Evolutionary conservation across 768 basidiomycete species (phyloP), one percentile per base, ranked within the genome.

Genomic region (Naganishia vishniacii): DNA sequence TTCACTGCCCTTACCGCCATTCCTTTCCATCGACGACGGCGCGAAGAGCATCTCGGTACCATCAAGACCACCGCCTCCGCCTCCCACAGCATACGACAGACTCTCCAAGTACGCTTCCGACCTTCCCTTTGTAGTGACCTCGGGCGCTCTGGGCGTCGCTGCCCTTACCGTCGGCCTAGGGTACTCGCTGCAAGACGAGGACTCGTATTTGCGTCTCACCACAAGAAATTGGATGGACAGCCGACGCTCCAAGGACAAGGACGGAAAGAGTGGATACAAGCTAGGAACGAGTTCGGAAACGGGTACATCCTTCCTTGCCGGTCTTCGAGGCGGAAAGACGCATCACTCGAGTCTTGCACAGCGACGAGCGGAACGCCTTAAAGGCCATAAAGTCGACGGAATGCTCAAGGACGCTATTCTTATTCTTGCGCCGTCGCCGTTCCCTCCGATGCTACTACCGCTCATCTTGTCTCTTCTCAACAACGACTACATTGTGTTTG

Each of bases 1-100:
- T 65, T 72, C 71, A 13, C 69, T 73, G 34, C 73, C 75, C 8
- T 71, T 73, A 56, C 75, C 72, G 16, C 72, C 71, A n/a, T 75
- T 75, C 65, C 49, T 53, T 11, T 61, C 59, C 34, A 70, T 70
- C 13, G 45, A 61, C 31, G 47, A 42, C 11, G 28, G n/a, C 13
- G 37, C 46, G 2, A 26, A 13, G 18, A 12, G n/a, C 5, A 46
- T 46, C 12, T 32, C 73, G 26, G 44, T 63, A 13, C 71, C 73
- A 11, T 69, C 70, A 25, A 72, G 70, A 12, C 73, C 71, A 9
- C 72, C 73, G 29, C 70, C 72, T 7, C 71, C 42, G 6, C 60
- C 34, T 12, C 26, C 61, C 16, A 61, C 31, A 5, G 18, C 34
- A 20, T 48, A 45, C 16, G 61, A 62, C 4, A 25, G 25, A 16